Evolutionary conservation across 176 grass and related monocot species (phyloP).

Genomic region (Raddia guianensis): DNA sequence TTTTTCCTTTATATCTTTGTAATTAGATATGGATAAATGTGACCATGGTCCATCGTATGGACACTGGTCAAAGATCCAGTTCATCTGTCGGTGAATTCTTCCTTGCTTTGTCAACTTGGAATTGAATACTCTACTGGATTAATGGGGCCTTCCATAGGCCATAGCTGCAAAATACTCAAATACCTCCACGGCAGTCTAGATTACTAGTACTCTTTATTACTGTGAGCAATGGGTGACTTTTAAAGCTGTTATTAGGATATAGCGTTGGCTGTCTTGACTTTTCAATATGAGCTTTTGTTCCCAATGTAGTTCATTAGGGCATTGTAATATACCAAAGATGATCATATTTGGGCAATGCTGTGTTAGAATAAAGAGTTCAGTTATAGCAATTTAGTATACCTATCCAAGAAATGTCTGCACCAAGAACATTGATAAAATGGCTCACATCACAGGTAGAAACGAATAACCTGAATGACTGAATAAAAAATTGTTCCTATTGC

Average conservation of each 20-base stretch:
- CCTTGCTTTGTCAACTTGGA: not conserved
- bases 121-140: constrained; percentile 9
- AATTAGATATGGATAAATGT: not conserved
- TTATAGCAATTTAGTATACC: not conserved
- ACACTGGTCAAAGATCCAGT: constrained; percentile 2
- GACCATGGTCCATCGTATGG: not conserved
- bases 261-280: constrained; percentile 1
- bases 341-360: not conserved
- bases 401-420: not conserved
- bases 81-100: not conserved
- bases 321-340: not conserved
- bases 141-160: not conserved
- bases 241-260: not conserved
- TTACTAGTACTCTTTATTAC: not conserved
- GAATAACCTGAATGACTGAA: not conserved
- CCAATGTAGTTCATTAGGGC: not conserved
- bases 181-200: not conserved
- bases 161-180: not conserved
- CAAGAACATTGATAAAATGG: constrained; percentile 13
- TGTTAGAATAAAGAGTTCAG: not conserved
- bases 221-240: not conserved
- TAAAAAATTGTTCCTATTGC: constrained; percentile 12
- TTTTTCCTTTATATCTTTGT: not conserved
- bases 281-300: not conserved
- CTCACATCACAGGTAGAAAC: not conserved